Evolutionary conservation across 2,329 filamentous ascomycete species (phyloP), one percentile per base, ranked within the genome.

Genomic region (Colletotrichum musae): DNA sequence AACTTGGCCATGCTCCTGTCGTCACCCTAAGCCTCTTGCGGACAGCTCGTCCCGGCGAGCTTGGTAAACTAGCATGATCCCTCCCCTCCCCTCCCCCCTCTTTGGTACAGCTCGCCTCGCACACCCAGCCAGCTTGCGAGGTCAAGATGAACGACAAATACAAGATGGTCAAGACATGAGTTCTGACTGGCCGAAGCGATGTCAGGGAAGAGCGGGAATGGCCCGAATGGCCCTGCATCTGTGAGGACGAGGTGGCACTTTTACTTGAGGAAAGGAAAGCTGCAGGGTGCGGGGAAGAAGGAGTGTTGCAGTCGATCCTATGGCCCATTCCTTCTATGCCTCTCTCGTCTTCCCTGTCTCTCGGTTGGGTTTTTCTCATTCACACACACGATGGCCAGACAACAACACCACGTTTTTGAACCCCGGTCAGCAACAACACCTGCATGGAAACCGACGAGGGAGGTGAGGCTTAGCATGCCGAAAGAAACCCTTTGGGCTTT

Each of bases 221-320:
- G 54, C 54, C 60, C 48, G 48, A 68, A 15, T 64, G 39, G 53
- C 60, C 66, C 61, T 68, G 54, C 61, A 45, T 59, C 45, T 45
- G 54, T 15, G 15, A 28, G 32, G 5, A 21, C 51, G 58, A 32
- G 18, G 21, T 58, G 58, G n/a, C 15, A 32, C 28, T 32, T 9
- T 18, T 18, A 18, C 18, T 18, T 18, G 28, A 32, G 28, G 6
- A 32, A 32, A 47, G 50, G 18, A 18, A 18, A 18, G 18, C 39
- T 58, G 45, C 41, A 28, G 18, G 41, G 24, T 59, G 61, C 54
- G 67, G 62, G 67, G 62, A 60, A 53, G 26, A 43, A 47, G 47
- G 18, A 10, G n/a, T 39, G n/a, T 18, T 43, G 47, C 53, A 16
- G 41, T 43, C 16, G 41, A 43, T 16, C 41, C 41, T 43, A 12